Percentiles rank a stretch among this genome's conserved stretches.
These are phyloP conservation scores for Xerocomellus chrysenteron DNA, from an alignment of 768 basidiomycete species.

Conservation along the genomic window DNA sequence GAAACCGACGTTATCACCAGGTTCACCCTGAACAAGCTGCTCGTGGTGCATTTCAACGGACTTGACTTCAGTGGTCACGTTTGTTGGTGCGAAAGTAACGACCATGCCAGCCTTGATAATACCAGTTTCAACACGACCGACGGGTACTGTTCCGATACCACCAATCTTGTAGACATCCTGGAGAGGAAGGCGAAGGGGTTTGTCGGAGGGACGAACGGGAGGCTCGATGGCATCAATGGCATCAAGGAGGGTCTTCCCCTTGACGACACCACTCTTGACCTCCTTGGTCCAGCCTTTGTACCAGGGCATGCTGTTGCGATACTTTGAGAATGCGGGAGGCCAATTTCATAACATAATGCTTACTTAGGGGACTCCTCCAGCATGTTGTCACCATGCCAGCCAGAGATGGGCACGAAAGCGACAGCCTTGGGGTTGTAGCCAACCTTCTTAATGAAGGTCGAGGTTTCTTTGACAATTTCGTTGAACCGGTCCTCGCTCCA, in stretches of 20 bases:
- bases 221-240: constrained; percentile 99
- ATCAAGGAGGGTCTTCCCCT: constrained; percentile 99
- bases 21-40: constrained; percentile 89
- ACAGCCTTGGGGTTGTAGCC: constrained; percentile 99
- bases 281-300: constrained; percentile 99
- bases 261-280: constrained; percentile 86
- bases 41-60: constrained; percentile 99
- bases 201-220: constrained; percentile 94
- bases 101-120: constrained; percentile 99
- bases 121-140: constrained; percentile 99
- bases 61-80: constrained; percentile 99
- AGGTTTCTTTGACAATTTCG: constrained; percentile 98
- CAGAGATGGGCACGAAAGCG: constrained; percentile 98
- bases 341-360: constrained; percentile 25
- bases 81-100: constrained; percentile 93
- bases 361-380: constrained; percentile 97
- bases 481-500: constrained; percentile 99
- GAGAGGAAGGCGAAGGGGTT: constrained; percentile 99
- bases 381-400: constrained; percentile 99
- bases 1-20: constrained; percentile 99
- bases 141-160: constrained; percentile 99
- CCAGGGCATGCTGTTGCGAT: constrained; percentile 83
- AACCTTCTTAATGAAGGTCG: constrained; percentile 99
- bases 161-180: constrained; percentile 99
- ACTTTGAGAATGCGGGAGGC: constrained; percentile 15